These are phyloP conservation scores for Lachancea waltii DNA, from an alignment of 805 yeast genomes.

Conservation along the genomic window DNA sequence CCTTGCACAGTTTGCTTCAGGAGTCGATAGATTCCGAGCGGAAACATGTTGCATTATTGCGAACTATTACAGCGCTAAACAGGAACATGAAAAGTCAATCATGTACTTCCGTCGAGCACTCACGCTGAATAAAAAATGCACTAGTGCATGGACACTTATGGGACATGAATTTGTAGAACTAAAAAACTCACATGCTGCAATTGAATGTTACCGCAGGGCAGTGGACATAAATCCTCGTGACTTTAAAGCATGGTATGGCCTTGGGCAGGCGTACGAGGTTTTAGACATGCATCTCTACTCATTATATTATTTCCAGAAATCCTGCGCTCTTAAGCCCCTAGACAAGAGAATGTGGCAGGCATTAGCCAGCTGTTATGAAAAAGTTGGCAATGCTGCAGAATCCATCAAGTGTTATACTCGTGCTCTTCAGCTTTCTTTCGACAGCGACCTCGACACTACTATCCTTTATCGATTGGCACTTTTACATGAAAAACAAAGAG, in stretches of 20 bases:
- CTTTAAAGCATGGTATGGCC: slow-evolving; percentile 96
- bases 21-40: slow-evolving; percentile 79
- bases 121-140: slow-evolving; percentile 67
- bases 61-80: slow-evolving; percentile 83
- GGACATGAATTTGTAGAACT: slow-evolving; percentile 98
- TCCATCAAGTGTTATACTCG: slow-evolving; percentile 77
- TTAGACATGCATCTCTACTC: slow-evolving; percentile 92
- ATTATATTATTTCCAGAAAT: slow-evolving; percentile 83
- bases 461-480: slow-evolving; percentile 59
- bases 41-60: slow-evolving; percentile 95
- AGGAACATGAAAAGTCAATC: slow-evolving; percentile 93
- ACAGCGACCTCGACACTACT: slow-evolving; percentile 48
- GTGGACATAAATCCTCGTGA: slow-evolving; percentile 85
- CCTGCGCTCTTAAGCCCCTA: slow-evolving; percentile 78
- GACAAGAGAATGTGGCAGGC: slow-evolving; percentile 98
- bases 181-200: slow-evolving; percentile 95
- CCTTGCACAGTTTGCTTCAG: slow-evolving; percentile 77
- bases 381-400: slow-evolving; percentile 60
- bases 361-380: slow-evolving; percentile 81
- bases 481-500: slow-evolving; percentile 53
- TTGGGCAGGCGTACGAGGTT: slow-evolving; percentile 97
- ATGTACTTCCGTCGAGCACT: slow-evolving; percentile 88
- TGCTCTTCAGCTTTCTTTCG: slow-evolving; percentile 51
- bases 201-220: slow-evolving; percentile 89
- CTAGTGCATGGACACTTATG: slow-evolving; percentile 96